phyloP scores from a whole-genome alignment of 2,329 filamentous ascomycete genomes.

The Helicocarpus griseus region DNA sequence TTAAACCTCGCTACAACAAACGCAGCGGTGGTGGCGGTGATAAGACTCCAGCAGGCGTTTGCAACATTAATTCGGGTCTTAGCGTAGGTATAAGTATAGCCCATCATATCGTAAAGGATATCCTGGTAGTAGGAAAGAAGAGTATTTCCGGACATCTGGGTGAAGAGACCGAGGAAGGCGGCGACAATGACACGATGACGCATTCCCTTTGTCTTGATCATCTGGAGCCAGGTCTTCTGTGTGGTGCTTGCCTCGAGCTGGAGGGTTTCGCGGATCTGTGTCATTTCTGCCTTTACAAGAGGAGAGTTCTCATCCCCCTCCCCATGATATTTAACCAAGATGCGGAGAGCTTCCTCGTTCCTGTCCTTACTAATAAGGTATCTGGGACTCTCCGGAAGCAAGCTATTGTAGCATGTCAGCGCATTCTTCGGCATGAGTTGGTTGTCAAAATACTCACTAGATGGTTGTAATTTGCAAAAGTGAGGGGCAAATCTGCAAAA shows the following conservation, averaged over 20 bases:
- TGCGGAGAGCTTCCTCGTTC: slow-evolving; percentile 16
- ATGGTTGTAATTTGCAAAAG: slow-evolving; percentile 22
- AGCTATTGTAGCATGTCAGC: not conserved
- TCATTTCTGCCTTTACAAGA: slow-evolving; percentile 48
- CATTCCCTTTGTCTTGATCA: slow-evolving; percentile 23
- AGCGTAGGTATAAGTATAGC: slow-evolving; percentile 22
- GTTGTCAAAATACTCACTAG: slow-evolving; percentile 6
- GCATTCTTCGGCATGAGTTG: not conserved
- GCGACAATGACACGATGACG: slow-evolving; percentile 23
- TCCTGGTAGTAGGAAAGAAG: slow-evolving; percentile 24
- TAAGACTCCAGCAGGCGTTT: slow-evolving; percentile 27
- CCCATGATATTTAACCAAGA: slow-evolving; percentile 33
- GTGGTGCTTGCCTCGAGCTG: slow-evolving; percentile 43
- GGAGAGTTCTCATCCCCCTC: slow-evolving; percentile 40
- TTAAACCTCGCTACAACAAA: slow-evolving; percentile 29
- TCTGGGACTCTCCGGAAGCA: slow-evolving; percentile 14
- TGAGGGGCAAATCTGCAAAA: slow-evolving; percentile 28
- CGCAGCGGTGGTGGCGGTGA: slow-evolving; percentile 27
- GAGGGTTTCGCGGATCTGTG: slow-evolving; percentile 48
- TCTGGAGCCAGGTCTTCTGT: slow-evolving; percentile 18
- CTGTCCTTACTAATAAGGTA: slow-evolving; percentile 19
- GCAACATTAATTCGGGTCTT: slow-evolving; percentile 27
- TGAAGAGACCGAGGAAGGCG: slow-evolving; percentile 24
- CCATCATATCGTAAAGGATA: slow-evolving; percentile 25
- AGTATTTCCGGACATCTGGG: slow-evolving; percentile 35